phyloP scores from a whole-genome alignment of 2,329 filamentous ascomycete genomes.

The Esteya vermicola region DNA sequence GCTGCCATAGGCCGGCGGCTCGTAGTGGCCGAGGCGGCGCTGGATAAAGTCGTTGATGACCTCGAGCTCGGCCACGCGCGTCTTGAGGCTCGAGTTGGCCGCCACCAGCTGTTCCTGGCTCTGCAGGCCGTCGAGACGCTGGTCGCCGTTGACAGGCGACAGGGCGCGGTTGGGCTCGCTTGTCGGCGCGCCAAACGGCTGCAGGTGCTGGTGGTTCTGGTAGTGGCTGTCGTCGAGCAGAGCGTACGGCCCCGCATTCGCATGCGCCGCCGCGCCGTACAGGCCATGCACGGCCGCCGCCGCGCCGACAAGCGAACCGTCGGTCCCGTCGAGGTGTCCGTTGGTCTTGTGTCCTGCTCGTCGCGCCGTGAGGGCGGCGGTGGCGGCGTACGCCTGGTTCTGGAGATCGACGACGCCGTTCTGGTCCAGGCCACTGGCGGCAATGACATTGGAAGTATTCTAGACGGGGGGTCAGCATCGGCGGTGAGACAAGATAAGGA shows the following conservation, averaged over 20 bases:
- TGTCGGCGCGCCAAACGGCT: slow-evolving; percentile 36
- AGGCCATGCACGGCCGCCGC: slow-evolving; percentile 56
- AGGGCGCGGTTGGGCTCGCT: slow-evolving; percentile 35
- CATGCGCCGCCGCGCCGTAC: no score
- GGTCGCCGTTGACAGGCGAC: slow-evolving; percentile 39
- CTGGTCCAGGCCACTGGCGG: slow-evolving; percentile 23
- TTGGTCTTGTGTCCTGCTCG: slow-evolving; percentile 60
- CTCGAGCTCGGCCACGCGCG: slow-evolving; percentile 86
- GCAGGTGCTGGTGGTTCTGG: slow-evolving; percentile 42
- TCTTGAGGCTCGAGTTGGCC: slow-evolving; percentile 79
- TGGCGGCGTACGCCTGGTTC: slow-evolving; percentile 39
- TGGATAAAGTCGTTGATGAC: slow-evolving; percentile 80
- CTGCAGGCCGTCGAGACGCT: slow-evolving; percentile 54
- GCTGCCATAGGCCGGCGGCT: slow-evolving; percentile 39
- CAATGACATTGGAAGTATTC: slow-evolving; percentile 7
- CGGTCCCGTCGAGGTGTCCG: slow-evolving; percentile 57
- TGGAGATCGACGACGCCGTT: slow-evolving; percentile 45
- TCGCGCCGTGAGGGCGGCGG: slow-evolving; percentile 31
- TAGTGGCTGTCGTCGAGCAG: slow-evolving; percentile 59
- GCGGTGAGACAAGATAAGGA: neutral
- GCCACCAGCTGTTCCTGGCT: slow-evolving; percentile 69
- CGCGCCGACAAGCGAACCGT: slow-evolving; percentile 70
- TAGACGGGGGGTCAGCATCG: slow-evolving; percentile 1
- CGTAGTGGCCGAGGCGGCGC: slow-evolving; percentile 56
- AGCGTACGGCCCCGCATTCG: slow-evolving; percentile 56